phyloP scores from a whole-genome alignment of 2,329 filamentous ascomycete genomes.

The Nothopassalora personata region DNA sequence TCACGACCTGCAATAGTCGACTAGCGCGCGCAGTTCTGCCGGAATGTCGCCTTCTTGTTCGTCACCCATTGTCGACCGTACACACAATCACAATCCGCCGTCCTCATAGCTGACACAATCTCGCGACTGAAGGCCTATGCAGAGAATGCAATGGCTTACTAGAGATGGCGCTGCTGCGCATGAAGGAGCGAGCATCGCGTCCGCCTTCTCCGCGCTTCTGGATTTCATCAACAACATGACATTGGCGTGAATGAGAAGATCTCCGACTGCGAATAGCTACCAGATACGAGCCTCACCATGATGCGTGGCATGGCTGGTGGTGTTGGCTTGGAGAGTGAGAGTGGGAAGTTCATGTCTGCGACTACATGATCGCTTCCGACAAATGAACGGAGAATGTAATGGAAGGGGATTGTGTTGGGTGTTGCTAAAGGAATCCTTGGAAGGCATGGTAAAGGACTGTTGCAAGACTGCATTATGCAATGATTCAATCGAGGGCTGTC shows the following conservation, averaged over 20 bases:
- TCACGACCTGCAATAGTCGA: slow-evolving; percentile 39
- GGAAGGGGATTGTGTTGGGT: neutral
- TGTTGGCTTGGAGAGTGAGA: neutral
- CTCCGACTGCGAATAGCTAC: too few relatives aligned
- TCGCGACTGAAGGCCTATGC: neutral
- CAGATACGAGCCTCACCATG: neutral
- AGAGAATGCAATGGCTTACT: neutral
- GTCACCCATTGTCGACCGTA: slow-evolving; percentile 1
- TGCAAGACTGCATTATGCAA: too few relatives aligned
- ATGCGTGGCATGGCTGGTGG: neutral
- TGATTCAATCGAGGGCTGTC: too few relatives aligned
- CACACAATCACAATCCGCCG: neutral
- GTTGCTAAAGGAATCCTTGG: too few relatives aligned
- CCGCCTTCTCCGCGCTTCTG: neutral
- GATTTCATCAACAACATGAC: neutral
- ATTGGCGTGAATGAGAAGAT: neutral
- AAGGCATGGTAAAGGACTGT: too few relatives aligned
- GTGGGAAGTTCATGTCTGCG: neutral
- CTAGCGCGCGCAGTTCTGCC: slow-evolving; percentile 18
- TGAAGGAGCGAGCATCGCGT: neutral
- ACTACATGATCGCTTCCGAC: neutral
- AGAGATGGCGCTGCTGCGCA: neutral
- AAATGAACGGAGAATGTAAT: neutral
- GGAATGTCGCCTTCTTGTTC: slow-evolving; percentile 11
- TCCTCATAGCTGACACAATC: neutral